A percentile compares a stretch with the other conserved stretches of the same genome.
phyloP scores from a whole-genome alignment of 192 early-diverging fungal species.

The Backusella macrospora region DNA sequence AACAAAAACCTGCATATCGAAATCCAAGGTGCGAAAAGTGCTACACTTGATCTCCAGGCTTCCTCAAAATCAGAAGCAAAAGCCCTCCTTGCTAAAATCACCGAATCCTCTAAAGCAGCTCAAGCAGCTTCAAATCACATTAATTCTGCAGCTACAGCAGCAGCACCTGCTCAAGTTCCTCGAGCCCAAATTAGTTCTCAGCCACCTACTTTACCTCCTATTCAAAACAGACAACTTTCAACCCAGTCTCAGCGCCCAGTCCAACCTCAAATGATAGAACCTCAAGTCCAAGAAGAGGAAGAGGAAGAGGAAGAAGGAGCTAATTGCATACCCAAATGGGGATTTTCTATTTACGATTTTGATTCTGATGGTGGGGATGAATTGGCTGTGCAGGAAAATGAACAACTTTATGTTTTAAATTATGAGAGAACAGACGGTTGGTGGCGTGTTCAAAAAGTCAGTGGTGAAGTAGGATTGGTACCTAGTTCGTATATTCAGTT shows the following conservation, averaged over 20 bases:
- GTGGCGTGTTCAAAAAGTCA: constrained; percentile 75
- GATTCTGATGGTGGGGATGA: constrained; percentile 83
- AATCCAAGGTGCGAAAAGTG: constrained; percentile 56
- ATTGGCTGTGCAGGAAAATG: constrained; percentile 81
- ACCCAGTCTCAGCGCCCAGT: neutral
- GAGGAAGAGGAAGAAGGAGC: constrained; percentile 33
- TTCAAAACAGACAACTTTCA: neutral
- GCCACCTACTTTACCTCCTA: constrained; percentile 22
- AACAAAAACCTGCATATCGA: constrained; percentile 65
- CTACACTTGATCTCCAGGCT: constrained; percentile 65
- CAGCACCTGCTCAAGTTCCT: constrained; percentile 25
- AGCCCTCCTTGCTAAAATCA: constrained; percentile 63
- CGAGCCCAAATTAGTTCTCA: neutral
- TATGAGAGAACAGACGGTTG: constrained; percentile 82
- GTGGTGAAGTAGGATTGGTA: constrained; percentile 72
- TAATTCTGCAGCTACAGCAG: constrained; percentile 14
- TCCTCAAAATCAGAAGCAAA: constrained; percentile 68
- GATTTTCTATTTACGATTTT: constrained; percentile 81
- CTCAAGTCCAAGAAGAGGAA: constrained; percentile 28
- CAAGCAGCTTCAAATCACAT: constrained; percentile 29
- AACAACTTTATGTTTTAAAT: constrained; percentile 84
- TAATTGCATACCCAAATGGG: constrained; percentile 32
- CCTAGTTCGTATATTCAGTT: constrained; percentile 80
- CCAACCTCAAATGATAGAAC: constrained; percentile 32
- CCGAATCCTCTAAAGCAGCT: constrained; percentile 59